Evolutionary conservation across 805 yeast species (phyloP).

Genomic region (Clavispora fructus): DNA sequence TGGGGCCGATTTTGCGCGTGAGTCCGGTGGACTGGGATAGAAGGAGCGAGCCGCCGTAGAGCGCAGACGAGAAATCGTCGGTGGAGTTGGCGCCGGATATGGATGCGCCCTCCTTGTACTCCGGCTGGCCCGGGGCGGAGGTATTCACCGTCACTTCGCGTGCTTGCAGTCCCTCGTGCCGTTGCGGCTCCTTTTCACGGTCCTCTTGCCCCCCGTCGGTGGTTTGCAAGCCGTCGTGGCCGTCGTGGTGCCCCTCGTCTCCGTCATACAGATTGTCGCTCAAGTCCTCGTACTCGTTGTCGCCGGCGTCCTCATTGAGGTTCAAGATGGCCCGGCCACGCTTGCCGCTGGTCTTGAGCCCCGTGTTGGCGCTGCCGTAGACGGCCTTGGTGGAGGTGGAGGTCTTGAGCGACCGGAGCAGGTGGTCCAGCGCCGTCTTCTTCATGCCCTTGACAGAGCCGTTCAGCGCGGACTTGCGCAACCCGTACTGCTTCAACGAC

Average conservation of each 20-base stretch:
- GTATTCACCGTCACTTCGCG: no score
- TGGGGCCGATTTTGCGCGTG: constrained; percentile 24
- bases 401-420: constrained; percentile 27
- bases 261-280: constrained; percentile 15
- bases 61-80: constrained; percentile 21
- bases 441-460: constrained; percentile 5
- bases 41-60: constrained; percentile 39
- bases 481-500: constrained; percentile 7
- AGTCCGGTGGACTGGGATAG: constrained; percentile 41
- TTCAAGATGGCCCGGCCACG: constrained; percentile 36
- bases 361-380: constrained; percentile 13
- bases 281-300: constrained; percentile 35
- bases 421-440: constrained; percentile 11
- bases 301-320: constrained; percentile 32
- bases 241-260: background rate
- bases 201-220: no score
- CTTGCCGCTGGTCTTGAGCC: constrained; percentile 32
- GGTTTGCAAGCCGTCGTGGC: no score
- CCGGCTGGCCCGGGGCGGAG: no score
- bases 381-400: constrained; percentile 29
- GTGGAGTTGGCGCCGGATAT: constrained; percentile 19
- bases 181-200: no score
- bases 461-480: constrained; percentile 12
- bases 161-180: no score
- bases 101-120: background rate